phyloP scores from a whole-genome alignment of 805 yeast species.

The Wickerhamiella azyma region DNA sequence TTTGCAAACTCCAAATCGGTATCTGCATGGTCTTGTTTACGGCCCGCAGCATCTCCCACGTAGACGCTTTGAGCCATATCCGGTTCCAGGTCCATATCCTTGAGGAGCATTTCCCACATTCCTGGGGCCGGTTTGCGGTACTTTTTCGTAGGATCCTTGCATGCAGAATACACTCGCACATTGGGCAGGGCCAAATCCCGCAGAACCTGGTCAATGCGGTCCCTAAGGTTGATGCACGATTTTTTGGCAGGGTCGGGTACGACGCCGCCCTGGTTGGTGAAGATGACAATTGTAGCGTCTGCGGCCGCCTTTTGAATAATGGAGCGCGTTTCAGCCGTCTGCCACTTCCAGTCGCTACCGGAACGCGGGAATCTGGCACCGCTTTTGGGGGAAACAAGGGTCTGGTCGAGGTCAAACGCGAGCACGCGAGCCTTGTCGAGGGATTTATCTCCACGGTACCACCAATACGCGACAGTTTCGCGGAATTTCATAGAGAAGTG shows the following conservation, averaged over 20 bases:
- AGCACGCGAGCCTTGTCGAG: slow-evolving; percentile 29
- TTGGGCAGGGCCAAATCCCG: slow-evolving; percentile 32
- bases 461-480: slow-evolving; percentile 5
- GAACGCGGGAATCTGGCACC: slow-evolving; percentile 44
- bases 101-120: slow-evolving; percentile 49
- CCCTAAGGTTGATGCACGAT: slow-evolving; percentile 26
- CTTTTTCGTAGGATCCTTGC: slow-evolving; percentile 22
- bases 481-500: background rate
- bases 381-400: slow-evolving; percentile 53
- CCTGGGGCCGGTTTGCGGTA: slow-evolving; percentile 57
- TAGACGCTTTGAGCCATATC: slow-evolving; percentile 39
- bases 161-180: slow-evolving; percentile 20
- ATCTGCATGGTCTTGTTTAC: slow-evolving; percentile 64
- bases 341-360: slow-evolving; percentile 65
- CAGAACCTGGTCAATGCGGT: slow-evolving; percentile 22
- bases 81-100: slow-evolving; percentile 28
- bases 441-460: background rate
- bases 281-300: slow-evolving; percentile 42
- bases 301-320: slow-evolving; percentile 14
- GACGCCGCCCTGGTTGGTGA: slow-evolving; percentile 77
- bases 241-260: slow-evolving; percentile 27
- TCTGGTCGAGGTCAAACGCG: slow-evolving; percentile 78
- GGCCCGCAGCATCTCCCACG: slow-evolving; percentile 97
- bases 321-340: slow-evolving; percentile 19
- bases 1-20: slow-evolving; percentile 62